Evolutionary conservation across 2,329 filamentous ascomycete species (phyloP).

Genomic region (Arthrobotrys iridis): DNA sequence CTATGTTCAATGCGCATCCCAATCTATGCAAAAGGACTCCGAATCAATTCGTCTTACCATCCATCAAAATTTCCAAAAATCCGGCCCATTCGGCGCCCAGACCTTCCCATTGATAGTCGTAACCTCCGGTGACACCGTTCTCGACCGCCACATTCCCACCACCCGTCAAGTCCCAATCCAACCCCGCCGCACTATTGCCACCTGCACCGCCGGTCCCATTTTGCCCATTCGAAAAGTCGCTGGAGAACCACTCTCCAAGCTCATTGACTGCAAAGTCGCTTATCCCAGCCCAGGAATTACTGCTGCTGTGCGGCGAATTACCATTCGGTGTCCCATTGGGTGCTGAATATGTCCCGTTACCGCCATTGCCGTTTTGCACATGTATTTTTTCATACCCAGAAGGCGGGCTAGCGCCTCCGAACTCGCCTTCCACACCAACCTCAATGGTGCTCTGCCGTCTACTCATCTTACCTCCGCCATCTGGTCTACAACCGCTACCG

Average conservation of each 20-base stretch:
- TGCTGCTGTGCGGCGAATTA: conserved; percentile 48
- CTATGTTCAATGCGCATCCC: neutral
- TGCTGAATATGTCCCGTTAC: conserved; percentile 34
- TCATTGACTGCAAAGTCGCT: conserved; percentile 48
- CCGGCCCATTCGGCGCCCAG: conserved; percentile 50
- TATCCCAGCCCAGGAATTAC: conserved; percentile 44
- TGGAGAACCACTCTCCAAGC: conserved; percentile 49
- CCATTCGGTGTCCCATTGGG: conserved; percentile 46
- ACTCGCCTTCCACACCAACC: conserved; percentile 38
- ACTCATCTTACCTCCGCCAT: conserved; percentile 28
- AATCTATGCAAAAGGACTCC: neutral
- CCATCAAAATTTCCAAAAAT: conserved; percentile 53
- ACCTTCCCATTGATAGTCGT: conserved; percentile 52
- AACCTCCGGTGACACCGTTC: conserved; percentile 51
- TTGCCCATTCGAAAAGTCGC: conserved; percentile 20
- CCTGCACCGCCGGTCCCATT: neutral
- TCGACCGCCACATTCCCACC: conserved; percentile 47
- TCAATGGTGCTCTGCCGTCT: conserved; percentile 49
- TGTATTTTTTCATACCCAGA: conserved; percentile 54
- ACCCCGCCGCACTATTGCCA: conserved; percentile 7
- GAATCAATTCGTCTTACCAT: conserved; percentile 48
- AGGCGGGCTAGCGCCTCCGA: conserved; percentile 50
- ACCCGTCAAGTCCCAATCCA: conserved; percentile 49
- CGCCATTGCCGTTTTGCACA: conserved; percentile 24
- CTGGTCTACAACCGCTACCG: neutral